A percentile compares a stretch with the other conserved stretches of the same genome.
These are phyloP conservation scores for Fonsecaea erecta DNA, from an alignment of 2,329 filamentous ascomycete species.

Conservation along the genomic window DNA sequence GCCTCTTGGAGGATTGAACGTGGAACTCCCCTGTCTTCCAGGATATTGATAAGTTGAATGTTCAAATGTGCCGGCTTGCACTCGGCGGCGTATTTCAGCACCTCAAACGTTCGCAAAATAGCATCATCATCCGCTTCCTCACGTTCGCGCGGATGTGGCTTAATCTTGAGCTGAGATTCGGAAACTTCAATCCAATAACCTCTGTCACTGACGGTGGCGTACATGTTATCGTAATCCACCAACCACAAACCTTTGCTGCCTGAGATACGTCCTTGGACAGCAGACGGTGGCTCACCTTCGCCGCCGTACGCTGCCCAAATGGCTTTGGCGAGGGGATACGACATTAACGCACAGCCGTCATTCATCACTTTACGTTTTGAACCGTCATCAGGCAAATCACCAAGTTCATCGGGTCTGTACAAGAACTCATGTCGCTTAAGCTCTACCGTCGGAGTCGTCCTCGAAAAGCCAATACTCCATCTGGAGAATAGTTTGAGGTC, in stretches of 20 bases:
- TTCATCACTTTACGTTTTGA: constrained; percentile 47
- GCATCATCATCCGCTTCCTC: constrained; percentile 40
- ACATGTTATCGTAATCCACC: constrained; percentile 45
- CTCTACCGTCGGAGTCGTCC: constrained; percentile 47
- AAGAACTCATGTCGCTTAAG: constrained; percentile 47
- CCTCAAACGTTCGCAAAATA: constrained; percentile 61
- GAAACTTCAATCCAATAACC: constrained; percentile 61
- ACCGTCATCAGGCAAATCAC: constrained; percentile 11
- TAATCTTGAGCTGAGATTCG: constrained; percentile 63
- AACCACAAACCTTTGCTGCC: constrained; percentile 68
- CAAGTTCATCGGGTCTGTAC: constrained; percentile 40
- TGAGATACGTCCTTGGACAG: constrained; percentile 62
- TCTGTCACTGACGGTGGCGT: constrained; percentile 39
- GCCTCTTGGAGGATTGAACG: constrained; percentile 51
- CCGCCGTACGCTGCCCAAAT: constrained; percentile 52
- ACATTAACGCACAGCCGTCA: constrained; percentile 61
- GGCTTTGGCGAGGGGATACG: constrained; percentile 53
- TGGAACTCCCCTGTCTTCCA: constrained; percentile 58
- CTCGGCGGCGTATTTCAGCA: constrained; percentile 49
- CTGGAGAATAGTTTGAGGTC: constrained; percentile 54
- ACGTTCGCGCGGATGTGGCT: constrained; percentile 47
- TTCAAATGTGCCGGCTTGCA: constrained; percentile 47
- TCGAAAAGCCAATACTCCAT: constrained; percentile 50
- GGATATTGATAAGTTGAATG: constrained; percentile 59
- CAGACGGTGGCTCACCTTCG: constrained; percentile 51